Base-by-base conservation (phyloP, 2,329 filamentous ascomycete species). In the Trichophyton mentagrophytes region DNA sequence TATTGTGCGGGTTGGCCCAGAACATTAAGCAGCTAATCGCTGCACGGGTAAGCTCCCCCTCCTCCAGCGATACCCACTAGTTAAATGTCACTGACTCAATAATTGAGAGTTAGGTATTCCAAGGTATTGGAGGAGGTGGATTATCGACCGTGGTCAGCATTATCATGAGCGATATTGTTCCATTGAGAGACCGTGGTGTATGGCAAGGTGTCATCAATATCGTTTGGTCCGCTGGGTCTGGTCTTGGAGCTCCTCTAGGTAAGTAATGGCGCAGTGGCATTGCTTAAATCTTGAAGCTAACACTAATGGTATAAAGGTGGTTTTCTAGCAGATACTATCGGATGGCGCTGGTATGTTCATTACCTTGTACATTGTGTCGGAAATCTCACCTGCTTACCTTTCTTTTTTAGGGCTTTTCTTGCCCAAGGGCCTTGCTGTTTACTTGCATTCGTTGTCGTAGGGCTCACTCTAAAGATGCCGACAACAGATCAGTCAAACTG, bases 121-220 rank as follows among this genome's bases (percentile, higher is more conserved):
- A 81, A 64, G 83, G 82, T 1, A 80, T 89, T 58, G 87, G 87
- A 9, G 86, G 86, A 13, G 86, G 84, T 1, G 87, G 87, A 7
- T 86, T 90, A 82, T 85, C 82, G 20, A 83, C 85, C 0, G 82
- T 89, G 55, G 83, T 85, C 15, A 82, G 79, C 51, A 88, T 90
- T 57, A 72, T 90, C 57, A 71, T 90, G 65, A 86, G 82, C 64
- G 88, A 91, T 69, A 78, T 89, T 17, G 81, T 91, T 2, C 80
- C 86, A 0, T 74, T 90, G 44, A 78, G 86, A 17, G 82, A 89
- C 59, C 77, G 87, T 60, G 88, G 87, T 1, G 77, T 85, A 8
- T 91, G 85, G 84, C 88, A 90, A 70, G 87, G 87, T 5, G 77
- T 85, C 63, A 78, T 89, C 67, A 91, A 90, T 70, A 80, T 90